Percentiles rank a stretch among this genome's conserved stretches.
phyloP scores from a whole-genome alignment of 768 basidiomycete genomes.

The Asterophora lycoperdoides region DNA sequence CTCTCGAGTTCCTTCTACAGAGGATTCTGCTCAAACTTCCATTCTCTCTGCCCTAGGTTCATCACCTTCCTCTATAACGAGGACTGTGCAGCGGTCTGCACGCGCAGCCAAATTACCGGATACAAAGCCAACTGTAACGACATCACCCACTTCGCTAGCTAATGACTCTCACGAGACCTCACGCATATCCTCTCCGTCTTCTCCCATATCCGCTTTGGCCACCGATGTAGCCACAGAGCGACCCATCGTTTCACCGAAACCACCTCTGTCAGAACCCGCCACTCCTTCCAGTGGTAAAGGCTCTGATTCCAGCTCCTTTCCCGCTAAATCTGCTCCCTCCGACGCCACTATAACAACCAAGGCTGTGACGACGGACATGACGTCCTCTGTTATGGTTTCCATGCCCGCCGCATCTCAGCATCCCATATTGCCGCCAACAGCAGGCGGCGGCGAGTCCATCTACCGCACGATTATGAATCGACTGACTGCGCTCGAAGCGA shows the following conservation, averaged over 20 bases:
- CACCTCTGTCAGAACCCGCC: neutral
- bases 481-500: conserved; percentile 77
- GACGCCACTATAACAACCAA: neutral
- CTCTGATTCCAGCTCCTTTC: neutral
- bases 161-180: neutral
- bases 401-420: conserved; percentile 11
- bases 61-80: neutral
- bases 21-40: neutral
- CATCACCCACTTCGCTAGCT: neutral
- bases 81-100: neutral
- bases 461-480: conserved; percentile 97
- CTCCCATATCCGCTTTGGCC: neutral
- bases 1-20: neutral
- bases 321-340: neutral
- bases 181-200: neutral
- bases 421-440: conserved; percentile 18
- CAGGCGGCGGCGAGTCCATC: conserved; percentile 76
- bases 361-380: neutral
- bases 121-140: neutral
- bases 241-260: neutral
- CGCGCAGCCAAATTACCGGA: neutral
- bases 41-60: neutral
- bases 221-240: neutral
- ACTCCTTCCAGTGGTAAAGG: neutral
- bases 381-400: conserved; percentile 9